Base-by-base conservation (phyloP, 345 rosid species). In the Carallia brachiata region DNA sequence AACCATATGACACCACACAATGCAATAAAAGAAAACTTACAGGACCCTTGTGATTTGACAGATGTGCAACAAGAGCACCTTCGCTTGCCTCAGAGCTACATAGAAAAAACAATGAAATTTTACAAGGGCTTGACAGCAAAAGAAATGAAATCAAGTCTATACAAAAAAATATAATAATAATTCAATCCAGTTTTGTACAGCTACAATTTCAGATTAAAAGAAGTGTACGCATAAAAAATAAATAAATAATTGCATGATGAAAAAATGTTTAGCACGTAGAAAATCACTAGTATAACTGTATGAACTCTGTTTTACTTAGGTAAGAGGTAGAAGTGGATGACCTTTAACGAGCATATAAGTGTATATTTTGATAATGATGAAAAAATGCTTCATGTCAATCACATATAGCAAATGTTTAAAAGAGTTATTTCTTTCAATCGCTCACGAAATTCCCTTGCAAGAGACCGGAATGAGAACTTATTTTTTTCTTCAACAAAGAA, bases 1-100 rank as follows among this genome's bases (percentile, higher is more conserved):
- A 69, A 36, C 61, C 52, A 28, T 64, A 53, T 2, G 23, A 34
- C 61, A 44, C 6, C 7, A 36, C 47, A 63, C 39, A 68, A 32
- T n/a, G 65, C 23, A 54, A 66, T 72, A 62, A 67, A 75, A 62
- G 23, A 54, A 54, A 78, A 81, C 99, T 90, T 84, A 96, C 98
- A 63, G 99, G 95, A 56, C 99, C 99, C 79, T 78, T 96, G 73
- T 96, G 98, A 64, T 79, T 84, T 59, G 89, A 81, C 76, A 92
- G 98, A 71, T 80, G 94, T 53, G 87, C 96, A 66, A 96, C 86
- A 61, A 79, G 80, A 65, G 89, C 84, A 70, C 65, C 84, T 52
- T 85, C 96, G 75, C 80, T 77, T 63, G 88, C 28, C 75, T 85
- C 82, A 31, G 96, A 81, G 66, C 99, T 96, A 88, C 4, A 13